Percentiles rank a stretch among this genome's conserved stretches.
Evolutionary conservation across 2,329 filamentous ascomycete species (phyloP).

Genomic region (Drechslera avenae): DNA sequence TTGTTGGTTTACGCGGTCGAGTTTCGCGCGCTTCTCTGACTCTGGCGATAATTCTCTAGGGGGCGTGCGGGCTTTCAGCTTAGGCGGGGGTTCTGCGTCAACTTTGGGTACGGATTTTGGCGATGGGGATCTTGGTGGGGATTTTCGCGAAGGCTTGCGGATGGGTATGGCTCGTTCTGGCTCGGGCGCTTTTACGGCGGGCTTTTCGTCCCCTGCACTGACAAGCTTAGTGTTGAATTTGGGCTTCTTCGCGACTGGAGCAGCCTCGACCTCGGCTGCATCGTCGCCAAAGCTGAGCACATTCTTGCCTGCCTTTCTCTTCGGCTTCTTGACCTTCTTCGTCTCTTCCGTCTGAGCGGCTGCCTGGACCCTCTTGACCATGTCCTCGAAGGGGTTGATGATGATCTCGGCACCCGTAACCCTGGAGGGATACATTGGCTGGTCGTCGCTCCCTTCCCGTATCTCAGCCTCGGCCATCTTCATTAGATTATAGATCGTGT

Average conservation of each 20-base stretch:
- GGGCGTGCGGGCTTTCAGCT: conserved; percentile 28
- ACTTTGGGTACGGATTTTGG: conserved; percentile 24
- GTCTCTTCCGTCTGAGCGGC: conserved; percentile 57
- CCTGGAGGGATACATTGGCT: conserved; percentile 83
- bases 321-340: conserved; percentile 58
- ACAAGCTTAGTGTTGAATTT: conserved; percentile 81
- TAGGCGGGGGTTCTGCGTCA: conserved; percentile 20
- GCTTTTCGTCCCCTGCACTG: conserved; percentile 47
- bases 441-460: conserved; percentile 73
- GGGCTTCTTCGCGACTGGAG: conserved; percentile 71
- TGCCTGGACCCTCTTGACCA: conserved; percentile 70
- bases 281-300: conserved; percentile 78
- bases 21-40: conserved; percentile 47
- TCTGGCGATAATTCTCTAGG: conserved; percentile 49
- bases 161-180: conserved; percentile 38
- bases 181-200: conserved; percentile 49
- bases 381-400: conserved; percentile 81
- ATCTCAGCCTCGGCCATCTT: conserved; percentile 91
- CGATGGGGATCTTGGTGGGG: conserved; percentile 32
- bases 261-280: conserved; percentile 59
- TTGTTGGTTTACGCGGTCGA: conserved; percentile 77
- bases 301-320: conserved; percentile 76
- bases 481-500: conserved; percentile 94
- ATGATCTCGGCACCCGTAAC: conserved; percentile 76
- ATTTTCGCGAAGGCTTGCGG: conserved; percentile 35